Base-by-base conservation (phyloP, 495 filamentous ascomycete species). In the Chaetomium cochliodes region DNA sequence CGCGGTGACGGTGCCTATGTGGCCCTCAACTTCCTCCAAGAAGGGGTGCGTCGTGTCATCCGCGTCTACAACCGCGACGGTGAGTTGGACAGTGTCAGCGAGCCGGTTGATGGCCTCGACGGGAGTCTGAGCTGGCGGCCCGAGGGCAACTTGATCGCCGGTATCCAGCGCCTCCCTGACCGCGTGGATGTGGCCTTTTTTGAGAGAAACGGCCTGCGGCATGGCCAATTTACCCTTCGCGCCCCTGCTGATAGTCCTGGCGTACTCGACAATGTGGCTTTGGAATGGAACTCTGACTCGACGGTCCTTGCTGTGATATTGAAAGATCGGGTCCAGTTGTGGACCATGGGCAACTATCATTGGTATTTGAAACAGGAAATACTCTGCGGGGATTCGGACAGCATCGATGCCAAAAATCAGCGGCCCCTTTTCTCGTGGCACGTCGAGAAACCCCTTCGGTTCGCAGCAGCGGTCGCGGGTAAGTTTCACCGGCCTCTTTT, bases 291-390 rank as follows among this genome's bases (percentile, higher is more conserved):
- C 66, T 77, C 86, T 18, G 93, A 98, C 70, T 98, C 94, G 0
- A 91, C 89, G 5, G 91, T 96, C 16, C 83, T 98, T 25, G 94
- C 94, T 4, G 88, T 97, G 12, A 82, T 82, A 23, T 85, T 92
- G 70, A 78, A 79, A 49, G 87, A 96, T 66, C 82, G 88, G 47
- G 78, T 93, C 18, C 94, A 98, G 69, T 78, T 98, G n/a, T 98
- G 94, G 93, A 96, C 91, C 2, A 94, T 89, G 81, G 90, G 92
- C 11, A 98, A 98, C 72, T 98, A 98, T 70, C 90, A 98, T 70
- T 98, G 92, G 82, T 98, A 98, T 72, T 79, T 98, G n/a, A 98
- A 98, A 76, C 93, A 97, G 77, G 94, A 98, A 71, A 80, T 93
- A 16, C 76, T 76, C 5, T 76, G 83, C 28, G 73, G 73, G 12